Evolutionary conservation across 371 early-diverging fungal genomes (phyloP), one percentile per base, ranked within the genome.

Genomic region (Smittium culicis): DNA sequence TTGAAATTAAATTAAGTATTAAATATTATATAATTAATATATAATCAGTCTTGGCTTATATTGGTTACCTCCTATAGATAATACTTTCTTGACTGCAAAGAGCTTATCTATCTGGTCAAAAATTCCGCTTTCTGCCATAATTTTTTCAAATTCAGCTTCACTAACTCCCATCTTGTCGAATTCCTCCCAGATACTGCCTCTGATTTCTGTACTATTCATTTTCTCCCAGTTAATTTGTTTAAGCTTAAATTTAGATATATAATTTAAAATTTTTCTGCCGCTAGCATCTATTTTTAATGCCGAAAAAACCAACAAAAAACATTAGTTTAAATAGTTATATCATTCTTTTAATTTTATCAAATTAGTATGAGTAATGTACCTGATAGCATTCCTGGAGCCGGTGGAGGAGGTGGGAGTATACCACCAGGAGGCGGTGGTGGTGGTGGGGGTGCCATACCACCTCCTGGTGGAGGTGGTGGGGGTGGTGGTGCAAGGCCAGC

Each of bases 141-240:
- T 81, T 27, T 76, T 68, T 3, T 70, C 57, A 14, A 81, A 35
- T 35, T 63, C 63, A 5, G 63, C 5, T 33, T 27, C 56, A 45
- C 35, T 55, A 71, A 80, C 45, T 83, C 82, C 64, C 82, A 83
- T 59, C 45, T 45, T 45, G 5, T 45, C 45, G 20, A 45, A 45
- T 20, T 45, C 20, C 45, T 45, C 45, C 45, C 45, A 45, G 5
- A 45, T 45, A 45, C 45, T 45, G 5, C 45, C 45, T 45, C 20
- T 45, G 45, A 45, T 45, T 45, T 45, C 45, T 11, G 5, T 45
- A 20, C 45, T 45, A 20, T 45, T 20, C 45, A 92, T 70, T 67
- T 92, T 92, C 68, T 89, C 90, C 92, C 91, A 91, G 73, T 91
- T 89, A 27, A 91, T 68, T 20, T 85, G 84, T 70, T 89, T 85